Evolutionary conservation across 768 basidiomycete genomes (phyloP), one percentile per base, ranked within the genome.

Genomic region (Calocera viscosa): DNA sequence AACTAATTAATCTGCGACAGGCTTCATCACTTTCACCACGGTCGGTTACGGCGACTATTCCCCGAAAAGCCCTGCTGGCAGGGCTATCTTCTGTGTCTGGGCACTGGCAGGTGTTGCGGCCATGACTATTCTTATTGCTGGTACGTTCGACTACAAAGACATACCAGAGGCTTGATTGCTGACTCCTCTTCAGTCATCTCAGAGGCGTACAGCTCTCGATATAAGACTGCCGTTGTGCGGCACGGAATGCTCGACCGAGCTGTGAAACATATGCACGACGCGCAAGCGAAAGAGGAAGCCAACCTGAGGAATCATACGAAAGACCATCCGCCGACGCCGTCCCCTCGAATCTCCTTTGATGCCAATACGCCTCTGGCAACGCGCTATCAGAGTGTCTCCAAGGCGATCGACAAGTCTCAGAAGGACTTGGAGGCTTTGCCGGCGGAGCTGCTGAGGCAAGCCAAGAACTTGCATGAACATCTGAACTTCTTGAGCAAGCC

Each of bases 21-120:
- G 40, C 30, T 69, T 65, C 32, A 49, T 68, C 30, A 11, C 40
- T n/a, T 49, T 66, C 49, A 63, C 63, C 30, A 60, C 65, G 16
- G 60, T 70, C 41, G 70, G 70, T 0, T 66, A 66, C 19, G 69
- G 68, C 10, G 67, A 68, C 7, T 63, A 47, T 19, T 38, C 63
- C 3, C 68, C 67, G 8, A 3, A 47, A 26, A 70, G 68, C 1
- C 68, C 65, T 7, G 65, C 65, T 17, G 70, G 70, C 1, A 63
- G 70, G 1, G 70, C 70, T 0, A 69, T 69, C 65, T 70, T 70
- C 65, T 67, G 67, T 60, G 53, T 60, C 53, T 60, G 53, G 53
- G 53, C 53, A 8, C 22, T 60, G 30, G 53, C 53, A 2, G 53
- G 53, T 32, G 53, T 60, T 22, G 53, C 26, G 14, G 53, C 53